Base-by-base conservation (phyloP, 352 stramenopile genomes). In the Phytophthora cryptogea region DNA sequence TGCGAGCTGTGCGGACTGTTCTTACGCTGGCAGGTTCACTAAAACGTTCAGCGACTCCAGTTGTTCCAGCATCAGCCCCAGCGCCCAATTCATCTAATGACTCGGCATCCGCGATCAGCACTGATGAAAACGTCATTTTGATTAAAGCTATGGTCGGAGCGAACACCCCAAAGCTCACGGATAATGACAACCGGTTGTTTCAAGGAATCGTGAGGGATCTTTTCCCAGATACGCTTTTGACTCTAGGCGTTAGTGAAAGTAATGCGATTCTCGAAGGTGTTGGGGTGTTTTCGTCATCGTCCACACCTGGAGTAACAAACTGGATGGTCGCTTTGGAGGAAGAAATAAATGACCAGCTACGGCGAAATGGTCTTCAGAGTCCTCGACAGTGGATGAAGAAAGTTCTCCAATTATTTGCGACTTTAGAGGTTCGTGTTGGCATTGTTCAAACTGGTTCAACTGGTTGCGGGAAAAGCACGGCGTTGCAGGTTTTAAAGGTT, bases 121-220 rank as follows among this genome's bases (percentile, higher is more conserved):
- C 56, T 0, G 77, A 89, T 14, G 82, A 90, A 30, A 85, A 82
- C 46, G 40, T 80, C 13, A 75, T 99, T 17, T 72, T 99, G 4
- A 98, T 98, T 54, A 86, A 93, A 46, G 98, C 96, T 11, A 91
- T 99, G 66, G 78, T 94, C 20, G 89, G 97, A 32, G 89, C 83
- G 3, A 98, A 98, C 56, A 74, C 94, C 9, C 86, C 90, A 13
- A 98, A 98, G 58, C 88, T 98, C 31, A 59, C 96, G 3, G 85
- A 92, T 31, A 79, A 96, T 14, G 94, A 98, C 62, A 75, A 90
- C 6, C 66, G 67, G 8, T 59, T 98, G 5, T 98, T 98, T 62
- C 74, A 80, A 20, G 88, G 83, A 6, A 97, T 98, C 32, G 42
- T 98, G 4, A 66, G 67, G 54, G 90, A 97, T 66, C 59, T 98